Evolutionary conservation across 495 filamentous ascomycete genomes (phyloP).

Genomic region (Penicillium alfredii): DNA sequence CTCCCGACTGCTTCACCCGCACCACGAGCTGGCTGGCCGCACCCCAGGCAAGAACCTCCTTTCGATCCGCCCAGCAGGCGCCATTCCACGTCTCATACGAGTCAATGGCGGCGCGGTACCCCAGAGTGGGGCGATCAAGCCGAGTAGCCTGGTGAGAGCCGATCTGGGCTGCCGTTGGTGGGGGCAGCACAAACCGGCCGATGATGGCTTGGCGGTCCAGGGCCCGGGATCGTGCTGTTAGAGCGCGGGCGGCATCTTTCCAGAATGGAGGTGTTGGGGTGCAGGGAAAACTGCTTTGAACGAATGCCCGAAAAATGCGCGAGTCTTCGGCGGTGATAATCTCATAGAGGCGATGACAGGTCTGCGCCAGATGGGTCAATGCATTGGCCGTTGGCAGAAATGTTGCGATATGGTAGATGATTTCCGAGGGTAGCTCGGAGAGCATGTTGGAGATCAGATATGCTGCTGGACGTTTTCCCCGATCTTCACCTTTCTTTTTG

Average conservation of each 20-base stretch:
- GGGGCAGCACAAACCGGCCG: constrained; percentile 47
- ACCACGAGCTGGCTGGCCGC: constrained; percentile 55
- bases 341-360: constrained; percentile 44
- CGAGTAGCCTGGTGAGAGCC: constrained; percentile 25
- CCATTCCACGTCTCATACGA: constrained; percentile 53
- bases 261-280: constrained; percentile 38
- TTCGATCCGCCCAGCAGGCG: constrained; percentile 45
- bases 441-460: constrained; percentile 38
- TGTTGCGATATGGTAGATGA: constrained; percentile 50
- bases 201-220: constrained; percentile 54
- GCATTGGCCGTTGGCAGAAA: constrained; percentile 48
- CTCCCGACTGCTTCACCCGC: constrained; percentile 31
- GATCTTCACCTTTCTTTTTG: too few species aligned
- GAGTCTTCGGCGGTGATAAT: constrained; percentile 52
- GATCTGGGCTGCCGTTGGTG: constrained; percentile 23
- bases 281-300: constrained; percentile 47
- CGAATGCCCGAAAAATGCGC: constrained; percentile 46
- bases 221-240: constrained; percentile 54
- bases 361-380: constrained; percentile 43
- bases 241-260: constrained; percentile 48
- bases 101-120: constrained; percentile 57
- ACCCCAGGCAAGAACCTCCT: constrained; percentile 56
- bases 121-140: constrained; percentile 53
- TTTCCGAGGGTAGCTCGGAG: constrained; percentile 53
- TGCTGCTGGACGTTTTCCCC: too few species aligned